Percentiles rank a stretch among this genome's conserved stretches.
Evolutionary conservation across 2,329 filamentous ascomycete genomes (phyloP).

Genomic region (Blumeriella jaapii): DNA sequence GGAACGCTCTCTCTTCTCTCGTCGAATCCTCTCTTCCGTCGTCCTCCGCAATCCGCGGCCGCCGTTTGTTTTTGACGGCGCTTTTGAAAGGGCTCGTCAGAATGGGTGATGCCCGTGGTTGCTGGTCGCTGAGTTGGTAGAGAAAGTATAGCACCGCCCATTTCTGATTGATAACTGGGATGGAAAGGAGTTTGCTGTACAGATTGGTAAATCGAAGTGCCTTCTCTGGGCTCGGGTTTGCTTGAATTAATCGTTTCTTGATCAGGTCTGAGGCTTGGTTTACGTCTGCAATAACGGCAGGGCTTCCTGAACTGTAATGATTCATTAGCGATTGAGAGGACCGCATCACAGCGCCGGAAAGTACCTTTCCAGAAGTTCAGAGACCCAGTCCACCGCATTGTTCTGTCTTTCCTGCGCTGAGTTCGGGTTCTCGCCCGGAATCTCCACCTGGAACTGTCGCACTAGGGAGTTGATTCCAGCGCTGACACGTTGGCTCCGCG

Average conservation of each 20-base stretch:
- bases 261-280: conserved; percentile 91
- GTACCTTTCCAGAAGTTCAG: conserved; percentile 33
- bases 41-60: conserved; percentile 13
- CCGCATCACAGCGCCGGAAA: neutral
- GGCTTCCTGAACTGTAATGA: conserved; percentile 18
- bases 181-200: conserved; percentile 77
- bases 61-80: conserved; percentile 18
- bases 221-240: conserved; percentile 60
- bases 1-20: conserved; percentile 26
- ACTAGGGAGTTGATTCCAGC: conserved; percentile 72
- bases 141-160: conserved; percentile 93
- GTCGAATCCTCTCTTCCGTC: conserved; percentile 30
- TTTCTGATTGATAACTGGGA: conserved; percentile 88
- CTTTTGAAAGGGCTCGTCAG: conserved; percentile 27
- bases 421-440: conserved; percentile 56
- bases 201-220: conserved; percentile 81
- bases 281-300: conserved; percentile 39
- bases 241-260: conserved; percentile 73
- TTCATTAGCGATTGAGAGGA: conserved; percentile 7
- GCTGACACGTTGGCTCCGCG: conserved; percentile 51
- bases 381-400: conserved; percentile 40
- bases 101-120: conserved; percentile 13
- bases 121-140: conserved; percentile 64
- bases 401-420: conserved; percentile 57
- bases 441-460: conserved; percentile 57